phyloP scores from a whole-genome alignment of 495 filamentous ascomycete genomes.

The Aspergillus egyptiacus region DNA sequence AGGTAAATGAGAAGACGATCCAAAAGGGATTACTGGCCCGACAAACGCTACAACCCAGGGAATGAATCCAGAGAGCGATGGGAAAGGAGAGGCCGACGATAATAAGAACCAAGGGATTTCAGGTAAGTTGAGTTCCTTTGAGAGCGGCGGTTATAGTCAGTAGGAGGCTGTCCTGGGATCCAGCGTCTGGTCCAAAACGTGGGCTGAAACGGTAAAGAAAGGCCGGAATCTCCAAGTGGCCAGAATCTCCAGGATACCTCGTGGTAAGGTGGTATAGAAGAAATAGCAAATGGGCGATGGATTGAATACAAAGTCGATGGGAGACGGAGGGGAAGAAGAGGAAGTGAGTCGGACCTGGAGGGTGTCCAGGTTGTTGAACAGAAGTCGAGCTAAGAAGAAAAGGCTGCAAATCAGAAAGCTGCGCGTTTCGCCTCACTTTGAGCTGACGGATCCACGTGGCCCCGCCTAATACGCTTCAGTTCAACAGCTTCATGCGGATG shows the following conservation, averaged over 20 bases:
- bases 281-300: background rate
- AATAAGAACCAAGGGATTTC: conserved; percentile 2
- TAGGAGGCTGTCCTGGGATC: conserved; percentile 10
- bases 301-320: conserved; percentile 13
- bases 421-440: conserved; percentile 33
- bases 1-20: background rate
- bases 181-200: conserved; percentile 8
- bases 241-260: background rate
- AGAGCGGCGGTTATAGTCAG: background rate
- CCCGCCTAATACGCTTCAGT: conserved; percentile 18
- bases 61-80: conserved; percentile 13
- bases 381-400: conserved; percentile 11
- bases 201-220: conserved; percentile 10
- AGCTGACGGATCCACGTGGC: conserved; percentile 37
- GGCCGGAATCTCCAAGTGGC: background rate
- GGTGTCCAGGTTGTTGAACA: conserved; percentile 5
- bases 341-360: conserved; percentile 3
- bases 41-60: conserved; percentile 10
- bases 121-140: conserved; percentile 7
- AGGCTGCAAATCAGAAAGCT: conserved; percentile 15
- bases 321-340: conserved; percentile 3
- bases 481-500: background rate
- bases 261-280: background rate
- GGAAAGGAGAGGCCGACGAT: conserved; percentile 1
- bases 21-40: conserved; percentile 6